Conservation (phyloP, 345 rosid genomes). For the Garcia nutans region DNA sequence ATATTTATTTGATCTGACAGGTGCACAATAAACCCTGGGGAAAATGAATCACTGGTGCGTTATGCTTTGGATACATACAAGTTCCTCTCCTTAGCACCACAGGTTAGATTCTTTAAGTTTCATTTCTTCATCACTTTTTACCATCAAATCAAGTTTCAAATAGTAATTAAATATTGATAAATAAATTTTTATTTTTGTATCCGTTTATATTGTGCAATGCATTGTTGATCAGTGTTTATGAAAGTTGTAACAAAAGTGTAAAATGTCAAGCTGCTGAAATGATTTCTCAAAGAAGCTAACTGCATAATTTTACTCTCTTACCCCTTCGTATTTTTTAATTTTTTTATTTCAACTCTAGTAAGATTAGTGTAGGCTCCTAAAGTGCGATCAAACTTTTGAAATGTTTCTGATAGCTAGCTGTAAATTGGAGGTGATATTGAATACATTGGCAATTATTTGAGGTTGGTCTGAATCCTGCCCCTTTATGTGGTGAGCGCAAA, state of each 20-base stretch:
- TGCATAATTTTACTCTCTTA: not conserved
- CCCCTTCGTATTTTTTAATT: not conserved
- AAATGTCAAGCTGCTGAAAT: not conserved
- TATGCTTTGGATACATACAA: conserved; percentile 84
- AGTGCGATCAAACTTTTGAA: not conserved
- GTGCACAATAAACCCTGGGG: conserved; percentile 95
- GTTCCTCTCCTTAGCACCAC: conserved; percentile 79
- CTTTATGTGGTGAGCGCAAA: not conserved
- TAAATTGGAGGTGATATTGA: not conserved
- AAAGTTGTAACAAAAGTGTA: not conserved
- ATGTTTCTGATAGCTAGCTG: not conserved
- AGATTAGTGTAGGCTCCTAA: not conserved
- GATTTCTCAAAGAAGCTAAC: not conserved
- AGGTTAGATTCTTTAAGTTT: conserved; percentile 45
- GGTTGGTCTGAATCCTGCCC: not conserved
- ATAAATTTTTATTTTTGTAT: not conserved
- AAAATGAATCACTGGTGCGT: conserved; percentile 89
- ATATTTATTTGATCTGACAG: conserved; percentile 34
- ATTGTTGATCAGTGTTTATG: not conserved
- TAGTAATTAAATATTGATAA: not conserved
- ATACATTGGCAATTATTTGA: not conserved
- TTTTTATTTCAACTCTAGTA: not conserved
- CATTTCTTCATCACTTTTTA: not conserved
- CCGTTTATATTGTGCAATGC: not conserved
- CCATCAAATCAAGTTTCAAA: not conserved